These are phyloP conservation scores for Corymbia calophylla DNA, from an alignment of 441 rosid species.

Conservation along the genomic window DNA sequence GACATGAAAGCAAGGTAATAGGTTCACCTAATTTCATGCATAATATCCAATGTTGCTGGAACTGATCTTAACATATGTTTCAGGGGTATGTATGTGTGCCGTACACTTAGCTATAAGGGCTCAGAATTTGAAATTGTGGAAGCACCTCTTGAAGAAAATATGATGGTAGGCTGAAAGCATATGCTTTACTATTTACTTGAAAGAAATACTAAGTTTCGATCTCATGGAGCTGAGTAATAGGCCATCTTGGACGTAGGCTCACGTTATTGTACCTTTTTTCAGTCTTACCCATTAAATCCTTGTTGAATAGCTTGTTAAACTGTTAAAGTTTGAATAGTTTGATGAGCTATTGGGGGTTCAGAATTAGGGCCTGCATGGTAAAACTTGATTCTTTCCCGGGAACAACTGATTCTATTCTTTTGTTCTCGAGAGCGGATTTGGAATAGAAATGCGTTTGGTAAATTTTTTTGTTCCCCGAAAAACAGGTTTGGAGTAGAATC, in stretches of 20 bases:
- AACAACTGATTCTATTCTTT: too few relatives aligned
- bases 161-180: slow-evolving; percentile 57
- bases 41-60: not conserved
- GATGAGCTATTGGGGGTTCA: not conserved
- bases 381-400: too few relatives aligned
- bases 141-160: slow-evolving; percentile 83
- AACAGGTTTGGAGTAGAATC: too few relatives aligned
- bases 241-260: not conserved
- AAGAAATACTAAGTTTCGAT: not conserved
- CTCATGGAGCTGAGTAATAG: not conserved
- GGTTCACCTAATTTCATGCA: not conserved
- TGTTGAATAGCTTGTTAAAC: not conserved
- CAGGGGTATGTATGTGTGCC: slow-evolving; percentile 99
- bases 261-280: not conserved
- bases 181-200: slow-evolving; percentile 1
- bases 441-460: too few relatives aligned
- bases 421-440: too few relatives aligned
- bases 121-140: slow-evolving; percentile 92
- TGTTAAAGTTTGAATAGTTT: not conserved
- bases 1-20: slow-evolving; percentile 99
- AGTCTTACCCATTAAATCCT: not conserved
- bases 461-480: too few relatives aligned
- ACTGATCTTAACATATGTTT: slow-evolving; percentile 1
- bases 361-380: too few relatives aligned
- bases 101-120: slow-evolving; percentile 97